Percentiles rank a stretch among this genome's conserved stretches.
Conservation (phyloP, 495 filamentous ascomycete genomes). For the Pseudevernia furfuracea region DNA sequence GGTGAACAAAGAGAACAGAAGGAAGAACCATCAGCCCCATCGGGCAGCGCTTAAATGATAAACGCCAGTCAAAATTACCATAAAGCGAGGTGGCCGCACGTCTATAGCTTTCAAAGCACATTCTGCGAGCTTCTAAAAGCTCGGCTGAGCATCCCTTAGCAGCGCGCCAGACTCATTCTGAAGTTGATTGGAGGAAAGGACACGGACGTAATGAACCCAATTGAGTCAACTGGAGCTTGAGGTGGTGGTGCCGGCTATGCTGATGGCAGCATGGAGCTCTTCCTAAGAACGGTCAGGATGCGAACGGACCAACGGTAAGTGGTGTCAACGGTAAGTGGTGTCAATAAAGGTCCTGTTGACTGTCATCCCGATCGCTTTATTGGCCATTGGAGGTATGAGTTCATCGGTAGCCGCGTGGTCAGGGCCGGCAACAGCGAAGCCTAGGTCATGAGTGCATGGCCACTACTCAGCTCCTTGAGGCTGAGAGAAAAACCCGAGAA, state of each 20-base stretch:
- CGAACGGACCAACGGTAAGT: background rate
- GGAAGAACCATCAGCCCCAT: conserved; percentile 8
- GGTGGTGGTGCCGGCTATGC: background rate
- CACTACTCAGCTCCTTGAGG: conserved; percentile 2
- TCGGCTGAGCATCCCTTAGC: conserved; percentile 9
- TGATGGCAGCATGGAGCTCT: background rate
- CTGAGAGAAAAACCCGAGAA: background rate
- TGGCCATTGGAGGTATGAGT: conserved; percentile 5
- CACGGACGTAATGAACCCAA: background rate
- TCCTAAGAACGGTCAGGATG: background rate
- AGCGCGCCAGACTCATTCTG: conserved; percentile 9
- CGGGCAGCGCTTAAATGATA: conserved; percentile 12
- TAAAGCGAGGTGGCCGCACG: conserved; percentile 13
- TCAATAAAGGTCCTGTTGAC: background rate
- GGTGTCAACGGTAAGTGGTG: background rate
- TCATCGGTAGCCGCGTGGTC: conserved; percentile 6
- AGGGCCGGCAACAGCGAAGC: conserved; percentile 7
- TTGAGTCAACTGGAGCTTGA: background rate
- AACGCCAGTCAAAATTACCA: conserved; percentile 11
- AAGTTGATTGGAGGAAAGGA: conserved; percentile 8
- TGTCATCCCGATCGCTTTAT: background rate
- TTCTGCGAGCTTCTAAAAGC: background rate
- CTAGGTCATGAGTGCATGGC: background rate
- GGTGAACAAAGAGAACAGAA: background rate
- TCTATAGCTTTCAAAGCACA: conserved; percentile 10